Evolutionary conservation across 78 protist genomes (phyloP).

Genomic region (Polysphondylium violaceum): DNA sequence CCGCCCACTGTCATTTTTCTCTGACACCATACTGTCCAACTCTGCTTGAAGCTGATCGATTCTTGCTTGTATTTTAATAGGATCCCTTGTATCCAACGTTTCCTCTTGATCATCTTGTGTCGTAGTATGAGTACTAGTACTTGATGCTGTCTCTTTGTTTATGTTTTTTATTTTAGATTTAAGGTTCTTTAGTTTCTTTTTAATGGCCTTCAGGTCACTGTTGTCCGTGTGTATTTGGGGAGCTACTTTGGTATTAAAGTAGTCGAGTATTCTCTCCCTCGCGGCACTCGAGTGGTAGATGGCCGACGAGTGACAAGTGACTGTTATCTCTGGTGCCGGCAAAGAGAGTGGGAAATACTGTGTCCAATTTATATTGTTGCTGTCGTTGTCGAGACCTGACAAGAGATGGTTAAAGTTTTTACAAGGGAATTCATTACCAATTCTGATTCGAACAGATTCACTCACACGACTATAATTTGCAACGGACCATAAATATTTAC

Average conservation of each 20-base stretch:
- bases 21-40: not conserved
- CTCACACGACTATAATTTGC: slow-evolving; percentile 38
- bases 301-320: not conserved
- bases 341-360: not conserved
- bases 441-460: slow-evolving; percentile 43
- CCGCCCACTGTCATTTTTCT: not conserved
- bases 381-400: not conserved
- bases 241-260: slow-evolving; percentile 4
- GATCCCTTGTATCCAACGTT: not conserved
- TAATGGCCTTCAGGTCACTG: not conserved
- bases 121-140: too few relatives aligned
- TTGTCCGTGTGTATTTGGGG: not conserved
- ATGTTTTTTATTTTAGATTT: not conserved
- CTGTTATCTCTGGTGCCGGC: not conserved
- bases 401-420: slow-evolving; percentile 17
- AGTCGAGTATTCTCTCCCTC: slow-evolving; percentile 30
- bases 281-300: slow-evolving; percentile 50
- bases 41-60: not conserved
- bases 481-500: slow-evolving; percentile 56
- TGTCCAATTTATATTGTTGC: not conserved
- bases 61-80: not conserved
- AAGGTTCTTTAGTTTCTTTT: slow-evolving; percentile 17
- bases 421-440: not conserved
- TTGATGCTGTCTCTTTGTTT: not conserved
- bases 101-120: not conserved